Base-by-base conservation (phyloP, 179 eudicot genomes). In the Actinidia arguta region DNA sequence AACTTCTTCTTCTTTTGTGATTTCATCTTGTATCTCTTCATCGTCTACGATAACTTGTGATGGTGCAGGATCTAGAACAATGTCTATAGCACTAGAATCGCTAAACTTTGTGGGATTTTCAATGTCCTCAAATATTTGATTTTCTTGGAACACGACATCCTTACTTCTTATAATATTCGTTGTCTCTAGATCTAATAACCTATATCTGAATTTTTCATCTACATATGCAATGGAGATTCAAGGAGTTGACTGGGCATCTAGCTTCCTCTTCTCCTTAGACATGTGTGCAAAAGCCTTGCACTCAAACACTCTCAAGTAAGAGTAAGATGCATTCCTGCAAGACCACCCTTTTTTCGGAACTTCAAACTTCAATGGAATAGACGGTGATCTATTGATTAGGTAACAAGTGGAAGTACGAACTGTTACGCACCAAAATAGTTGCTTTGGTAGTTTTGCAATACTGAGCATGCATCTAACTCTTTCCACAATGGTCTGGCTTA, bases 171-270 rank as follows among this genome's bases (percentile, higher is more conserved):
- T 31, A 2, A 2, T 31, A 31, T 31, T 31, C 36, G 1, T 31
- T 67, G 0, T 6, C 9, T 83, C n/a, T 9, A 27, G 66, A 68
- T 78, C 82, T 10, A 16, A 83, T 1, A 63, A 13, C 16, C 39
- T 63, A 31, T 31, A 31, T 31, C 36, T 31, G 36, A 31, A 31
- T 31, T 31, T 2, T 31, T 67, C 44, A 27, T 67, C 44, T 67
- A 20, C 47, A 36, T 67, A 67, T 16, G 47, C 20, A 39, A 80
- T 58, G 61, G 69, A 84, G 12, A 81, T 42, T 9, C 73, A 84
- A 1, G 51, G 80, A 56, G 10, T 81, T 6, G 79, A 31, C 20
- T 81, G 76, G 1, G 9, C 14, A 52, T 77, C 76, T 14, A 85
- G 75, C 84, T 81, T 81, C 0, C 36, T 31, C 2, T 31, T 31